Percentiles rank a stretch among this genome's conserved stretches.
phyloP scores from a whole-genome alignment of 768 basidiomycete species.

The Serendipita vermifera region DNA sequence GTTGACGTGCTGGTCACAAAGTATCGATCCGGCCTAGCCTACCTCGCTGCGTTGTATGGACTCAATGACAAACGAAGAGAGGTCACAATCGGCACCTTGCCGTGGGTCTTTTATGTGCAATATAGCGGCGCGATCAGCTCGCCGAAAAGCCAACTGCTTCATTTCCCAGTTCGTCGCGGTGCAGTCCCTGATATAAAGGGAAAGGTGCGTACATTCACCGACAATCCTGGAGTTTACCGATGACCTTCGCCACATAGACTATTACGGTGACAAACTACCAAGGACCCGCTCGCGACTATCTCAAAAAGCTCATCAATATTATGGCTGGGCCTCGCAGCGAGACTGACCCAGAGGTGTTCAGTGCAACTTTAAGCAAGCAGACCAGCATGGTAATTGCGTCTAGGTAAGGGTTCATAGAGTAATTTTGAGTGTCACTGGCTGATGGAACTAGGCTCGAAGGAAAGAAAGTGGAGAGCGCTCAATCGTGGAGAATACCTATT shows the following conservation, averaged over 20 bases:
- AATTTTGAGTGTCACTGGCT: background rate
- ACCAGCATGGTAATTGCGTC: slow-evolving; percentile 80
- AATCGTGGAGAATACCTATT: slow-evolving; percentile 69
- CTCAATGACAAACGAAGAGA: slow-evolving; percentile 33
- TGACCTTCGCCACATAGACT: slow-evolving; percentile 30
- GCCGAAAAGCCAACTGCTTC: slow-evolving; percentile 64
- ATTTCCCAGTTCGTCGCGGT: slow-evolving; percentile 64
- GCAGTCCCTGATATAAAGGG: slow-evolving; percentile 44
- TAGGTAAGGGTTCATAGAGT: slow-evolving; percentile 37
- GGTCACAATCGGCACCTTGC: slow-evolving; percentile 62
- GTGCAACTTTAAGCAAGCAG: slow-evolving; percentile 60
- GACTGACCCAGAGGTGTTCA: slow-evolving; percentile 37
- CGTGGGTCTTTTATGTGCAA: slow-evolving; percentile 75
- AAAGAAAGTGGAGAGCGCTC: slow-evolving; percentile 59
- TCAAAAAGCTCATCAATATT: slow-evolving; percentile 63
- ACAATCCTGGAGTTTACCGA: background rate
- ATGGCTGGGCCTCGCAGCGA: slow-evolving; percentile 43
- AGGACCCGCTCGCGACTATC: slow-evolving; percentile 72
- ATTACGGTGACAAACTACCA: slow-evolving; percentile 86
- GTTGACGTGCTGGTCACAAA: slow-evolving; percentile 68
- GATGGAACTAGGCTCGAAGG: slow-evolving; percentile 32
- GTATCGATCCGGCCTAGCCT: slow-evolving; percentile 55
- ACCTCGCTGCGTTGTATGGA: slow-evolving; percentile 39
- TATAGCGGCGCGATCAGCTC: slow-evolving; percentile 44
- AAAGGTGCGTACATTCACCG: slow-evolving; percentile 37